Conservation (phyloP, 192 early-diverging fungal genomes). For the Rhizoclosmatium sp. region DNA sequence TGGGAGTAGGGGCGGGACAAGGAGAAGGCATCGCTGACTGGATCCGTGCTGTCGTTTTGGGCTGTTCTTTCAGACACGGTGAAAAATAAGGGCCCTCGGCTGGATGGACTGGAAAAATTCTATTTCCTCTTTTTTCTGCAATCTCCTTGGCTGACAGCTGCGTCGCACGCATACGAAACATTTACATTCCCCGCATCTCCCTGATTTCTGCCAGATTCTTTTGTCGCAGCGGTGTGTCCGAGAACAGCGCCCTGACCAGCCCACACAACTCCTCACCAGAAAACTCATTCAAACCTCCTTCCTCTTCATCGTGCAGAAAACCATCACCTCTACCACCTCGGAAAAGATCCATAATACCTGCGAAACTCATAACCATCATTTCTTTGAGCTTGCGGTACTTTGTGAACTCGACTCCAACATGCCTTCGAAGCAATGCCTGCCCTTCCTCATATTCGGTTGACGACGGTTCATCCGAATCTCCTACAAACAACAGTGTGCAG, state of each 20-base stretch:
- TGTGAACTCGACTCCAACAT: neutral
- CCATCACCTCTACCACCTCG: conserved; percentile 32
- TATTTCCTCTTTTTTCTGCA: neutral
- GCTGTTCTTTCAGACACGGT: too few species aligned
- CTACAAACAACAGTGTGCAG: neutral
- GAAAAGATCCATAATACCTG: conserved; percentile 51
- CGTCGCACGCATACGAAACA: neutral
- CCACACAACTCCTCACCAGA: conserved; percentile 41
- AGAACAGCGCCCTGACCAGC: conserved; percentile 56
- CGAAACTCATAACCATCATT: conserved; percentile 48
- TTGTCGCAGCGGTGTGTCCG: conserved; percentile 53
- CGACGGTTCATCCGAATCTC: neutral
- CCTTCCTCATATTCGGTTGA: neutral
- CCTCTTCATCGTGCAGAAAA: conserved; percentile 10
- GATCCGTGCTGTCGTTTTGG: too few species aligned
- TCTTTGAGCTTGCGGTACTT: conserved; percentile 35
- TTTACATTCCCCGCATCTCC: neutral
- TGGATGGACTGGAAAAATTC: too few species aligned
- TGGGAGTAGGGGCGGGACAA: too few species aligned
- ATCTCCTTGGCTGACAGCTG: neutral
- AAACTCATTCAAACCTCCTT: conserved; percentile 42
- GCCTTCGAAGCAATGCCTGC: neutral
- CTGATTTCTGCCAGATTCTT: conserved; percentile 55
- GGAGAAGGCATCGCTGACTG: too few species aligned
- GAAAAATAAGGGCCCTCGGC: too few species aligned